Base-by-base conservation (phyloP, 1,284 basidiomycete genomes). In the Ustilago bromivora region DNA sequence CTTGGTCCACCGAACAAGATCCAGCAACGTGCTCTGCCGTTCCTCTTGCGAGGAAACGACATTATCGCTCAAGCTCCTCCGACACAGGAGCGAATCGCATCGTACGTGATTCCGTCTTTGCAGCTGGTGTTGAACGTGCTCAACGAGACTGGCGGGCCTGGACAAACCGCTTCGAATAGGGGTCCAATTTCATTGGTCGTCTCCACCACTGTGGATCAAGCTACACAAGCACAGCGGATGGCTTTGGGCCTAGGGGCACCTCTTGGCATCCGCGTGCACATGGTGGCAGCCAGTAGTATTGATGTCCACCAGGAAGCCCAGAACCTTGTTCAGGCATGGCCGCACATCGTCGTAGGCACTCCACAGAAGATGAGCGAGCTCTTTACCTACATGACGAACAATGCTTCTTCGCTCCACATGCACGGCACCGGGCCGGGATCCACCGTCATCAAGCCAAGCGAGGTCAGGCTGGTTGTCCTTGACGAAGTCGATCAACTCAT, bases 401-500 rank as follows among this genome's bases (percentile, higher is more conserved):
- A 71, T 43, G 70, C 62, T 19, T 46, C 71, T 12, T 51, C 66
- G 43, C 61, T 77, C 17, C 57, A 55, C 28, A 32, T 49, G 12
- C 67, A 60, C 8, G 63, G 59, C 41, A 69, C 31, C 23, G 72
- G 67, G 10, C 57, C 72, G 2, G 63, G 55, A 15, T 53, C 66
- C 4, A 31, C 59, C 11, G 38, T 57, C 1, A 66, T 74, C 56
- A 74, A 60, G 19, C 94, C 94, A 11, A 89, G 91, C 17, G 94
- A 96, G 84, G 94, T 96, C 58, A 90, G 94, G 36, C 92, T 98
- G 87, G 89, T 98, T 61, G 94, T 98, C 34, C 90, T 99, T 19
- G 96, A 99, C 84, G 96, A 99, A 85, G 96, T 98, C 47, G 96
- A 99, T 85, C 97, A 98, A 86, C 88, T 99, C 74, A 97, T 99